Evolutionary conservation across 2,329 filamentous ascomycete species (phyloP), one percentile per base, ranked within the genome.

Genomic region (Fonsecaea erecta): DNA sequence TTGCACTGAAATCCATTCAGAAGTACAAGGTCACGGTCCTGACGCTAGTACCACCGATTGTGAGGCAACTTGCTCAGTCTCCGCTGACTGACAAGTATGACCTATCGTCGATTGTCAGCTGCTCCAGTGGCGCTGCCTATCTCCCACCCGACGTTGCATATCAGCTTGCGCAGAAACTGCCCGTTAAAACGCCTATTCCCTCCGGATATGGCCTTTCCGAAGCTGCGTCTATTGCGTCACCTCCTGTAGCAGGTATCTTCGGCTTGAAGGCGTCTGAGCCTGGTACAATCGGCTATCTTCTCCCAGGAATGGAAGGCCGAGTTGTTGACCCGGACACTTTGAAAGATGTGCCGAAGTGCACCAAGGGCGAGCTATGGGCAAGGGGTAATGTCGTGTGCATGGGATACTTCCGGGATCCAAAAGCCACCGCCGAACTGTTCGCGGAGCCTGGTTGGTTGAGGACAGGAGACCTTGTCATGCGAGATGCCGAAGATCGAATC

Each of bases 361-460:
- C 18, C 43, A 48, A 48, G 43, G 53, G 53, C n/a, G 53, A 55
- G 2, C 12, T 55, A 18, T 55, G 53, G 28, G 53, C 53, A 35
- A 55, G 53, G 18, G 53, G 53, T 1, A 34, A 34, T 18, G 28
- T 35, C 8, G 32, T 55, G 1, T 18, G 28, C 16, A 55, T 55
- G 53, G 53, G 53, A 24, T 55, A 55, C 34, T 37, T 55, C 16
- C 28, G 34, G 11, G 32, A 55, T 24, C 30, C 28, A n/a, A 24
- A 18, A 14, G 53, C 53, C n/a, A 55, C 53, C 16, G 53, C 53
- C 12, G 53, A 55, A 11, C 28, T 37, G 14, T 55, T 55, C 34
- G 53, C 28, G 16, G 32, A 55, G 32, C 28, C 28, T 11, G 53
- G 53, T 2, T 55, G 28, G 28, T 40, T 55, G 12, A 34, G 32